phyloP scores from a whole-genome alignment of 2,329 filamentous ascomycete genomes.

The Penicillium sclerotigenum region DNA sequence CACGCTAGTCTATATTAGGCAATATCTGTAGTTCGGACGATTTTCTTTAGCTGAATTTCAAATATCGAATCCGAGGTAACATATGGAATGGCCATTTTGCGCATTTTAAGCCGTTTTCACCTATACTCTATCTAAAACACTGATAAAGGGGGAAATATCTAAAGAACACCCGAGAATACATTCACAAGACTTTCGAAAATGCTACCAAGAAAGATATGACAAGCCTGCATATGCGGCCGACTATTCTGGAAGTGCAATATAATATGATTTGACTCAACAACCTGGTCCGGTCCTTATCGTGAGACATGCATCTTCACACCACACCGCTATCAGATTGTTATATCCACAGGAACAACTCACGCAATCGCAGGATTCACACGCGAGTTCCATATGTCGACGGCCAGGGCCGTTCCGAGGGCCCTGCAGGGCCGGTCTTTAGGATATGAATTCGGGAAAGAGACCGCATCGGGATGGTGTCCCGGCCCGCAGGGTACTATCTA shows the following conservation, averaged over 20 bases:
- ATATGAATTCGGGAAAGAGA: neutral
- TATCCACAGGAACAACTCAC: neutral
- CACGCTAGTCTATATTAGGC: neutral
- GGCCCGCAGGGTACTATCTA: neutral
- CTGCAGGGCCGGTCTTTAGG: neutral
- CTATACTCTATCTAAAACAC: neutral
- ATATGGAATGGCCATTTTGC: neutral
- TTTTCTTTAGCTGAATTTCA: neutral
- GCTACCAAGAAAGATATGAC: neutral
- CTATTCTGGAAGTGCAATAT: neutral
- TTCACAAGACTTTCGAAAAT: no score
- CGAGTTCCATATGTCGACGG: neutral
- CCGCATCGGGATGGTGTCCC: neutral
- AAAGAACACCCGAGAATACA: no score
- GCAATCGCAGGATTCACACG: neutral
- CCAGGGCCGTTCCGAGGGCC: conserved; percentile 4
- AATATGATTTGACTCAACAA: neutral
- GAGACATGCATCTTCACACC: neutral
- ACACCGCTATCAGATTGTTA: neutral
- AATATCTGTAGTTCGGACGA: neutral
- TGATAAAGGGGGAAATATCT: neutral
- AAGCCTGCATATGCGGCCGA: neutral
- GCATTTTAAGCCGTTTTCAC: neutral
- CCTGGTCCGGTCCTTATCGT: neutral
- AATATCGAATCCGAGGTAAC: neutral